These are phyloP conservation scores for Aspergillus felis DNA, from an alignment of 2,329 filamentous ascomycete species.

Conservation along the genomic window DNA sequence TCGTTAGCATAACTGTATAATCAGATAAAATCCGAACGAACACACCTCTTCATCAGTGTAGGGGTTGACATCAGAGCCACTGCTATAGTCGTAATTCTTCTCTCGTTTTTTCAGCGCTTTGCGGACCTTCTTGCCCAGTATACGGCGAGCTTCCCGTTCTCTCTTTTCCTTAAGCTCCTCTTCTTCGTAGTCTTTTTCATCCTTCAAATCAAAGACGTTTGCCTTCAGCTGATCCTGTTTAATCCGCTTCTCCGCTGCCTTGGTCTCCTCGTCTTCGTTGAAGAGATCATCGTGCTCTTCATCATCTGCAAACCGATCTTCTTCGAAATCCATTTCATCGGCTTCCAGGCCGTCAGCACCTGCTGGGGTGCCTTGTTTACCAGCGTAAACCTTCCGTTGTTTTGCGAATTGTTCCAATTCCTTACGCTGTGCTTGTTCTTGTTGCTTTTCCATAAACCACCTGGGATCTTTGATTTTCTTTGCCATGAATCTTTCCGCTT, in stretches of 20 bases:
- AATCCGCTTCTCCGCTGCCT: conserved; percentile 67
- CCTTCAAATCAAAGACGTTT: conserved; percentile 75
- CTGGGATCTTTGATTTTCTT: conserved; percentile 72
- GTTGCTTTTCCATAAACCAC: conserved; percentile 69
- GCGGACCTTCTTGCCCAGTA: conserved; percentile 70
- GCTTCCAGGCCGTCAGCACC: conserved; percentile 53
- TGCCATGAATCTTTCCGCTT: conserved; percentile 78
- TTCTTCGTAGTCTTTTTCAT: conserved; percentile 67
- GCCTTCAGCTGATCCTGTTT: conserved; percentile 80
- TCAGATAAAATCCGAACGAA: conserved; percentile 5
- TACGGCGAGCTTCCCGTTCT: conserved; percentile 65
- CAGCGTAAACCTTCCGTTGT: conserved; percentile 44
- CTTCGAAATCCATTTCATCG: conserved; percentile 65
- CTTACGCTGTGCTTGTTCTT: conserved; percentile 51
- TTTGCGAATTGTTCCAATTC: conserved; percentile 55
- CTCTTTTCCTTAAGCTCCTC: conserved; percentile 60
- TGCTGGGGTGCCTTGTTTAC: conserved; percentile 42
- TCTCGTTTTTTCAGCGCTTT: conserved; percentile 82
- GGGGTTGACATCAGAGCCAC: conserved; percentile 59
- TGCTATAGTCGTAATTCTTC: conserved; percentile 80
- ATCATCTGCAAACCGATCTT: conserved; percentile 78
- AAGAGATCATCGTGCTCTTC: conserved; percentile 75
- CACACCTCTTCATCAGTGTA: conserved; percentile 52
- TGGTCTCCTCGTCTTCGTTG: conserved; percentile 77
- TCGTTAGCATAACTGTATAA: conserved; percentile 21